A percentile compares a stretch with the other conserved stretches of the same genome.
Conservation (phyloP, 192 early-diverging fungal genomes). For the Podila epicladia region DNA sequence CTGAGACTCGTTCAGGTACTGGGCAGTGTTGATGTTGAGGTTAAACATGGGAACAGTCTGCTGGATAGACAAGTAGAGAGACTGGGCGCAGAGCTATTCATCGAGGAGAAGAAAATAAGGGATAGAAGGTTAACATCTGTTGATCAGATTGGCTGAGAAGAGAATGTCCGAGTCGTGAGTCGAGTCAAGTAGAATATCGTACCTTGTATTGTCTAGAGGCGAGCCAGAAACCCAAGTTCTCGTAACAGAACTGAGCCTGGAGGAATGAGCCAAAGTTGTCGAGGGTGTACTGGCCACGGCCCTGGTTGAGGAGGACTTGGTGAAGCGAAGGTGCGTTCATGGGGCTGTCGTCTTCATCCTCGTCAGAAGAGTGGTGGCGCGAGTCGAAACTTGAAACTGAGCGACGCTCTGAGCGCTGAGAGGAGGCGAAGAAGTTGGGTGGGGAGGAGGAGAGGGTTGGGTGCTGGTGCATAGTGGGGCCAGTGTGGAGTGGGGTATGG, state of each 20-base stretch:
- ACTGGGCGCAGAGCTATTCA: conserved; percentile 43
- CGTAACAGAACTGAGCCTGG: conserved; percentile 50
- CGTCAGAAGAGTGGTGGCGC: conserved; percentile 12
- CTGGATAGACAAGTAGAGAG: conserved; percentile 39
- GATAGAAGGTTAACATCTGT: too few species aligned
- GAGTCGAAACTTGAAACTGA: conserved; percentile 47
- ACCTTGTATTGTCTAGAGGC: conserved; percentile 50
- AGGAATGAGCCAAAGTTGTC: conserved; percentile 49
- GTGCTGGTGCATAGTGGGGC: not conserved
- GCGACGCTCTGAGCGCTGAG: conserved; percentile 11
- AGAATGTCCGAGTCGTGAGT: too few species aligned
- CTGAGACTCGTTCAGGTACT: conserved; percentile 35
- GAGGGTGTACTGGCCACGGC: conserved; percentile 50
- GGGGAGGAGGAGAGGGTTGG: not conserved
- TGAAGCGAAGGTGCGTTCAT: conserved; percentile 39
- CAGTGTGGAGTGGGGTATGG: not conserved
- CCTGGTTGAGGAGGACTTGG: conserved; percentile 47
- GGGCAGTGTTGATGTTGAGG: conserved; percentile 16
- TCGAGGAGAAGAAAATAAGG: not conserved
- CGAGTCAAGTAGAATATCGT: not conserved
- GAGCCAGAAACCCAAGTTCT: conserved; percentile 54
- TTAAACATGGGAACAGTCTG: conserved; percentile 31
- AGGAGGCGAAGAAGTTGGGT: not conserved
- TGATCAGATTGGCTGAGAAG: too few species aligned
- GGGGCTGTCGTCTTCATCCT: conserved; percentile 23